Percentiles rank a stretch among this genome's conserved stretches.
Evolutionary conservation across 345 rosid species (phyloP).

Genomic region (Dimocarpus longan): DNA sequence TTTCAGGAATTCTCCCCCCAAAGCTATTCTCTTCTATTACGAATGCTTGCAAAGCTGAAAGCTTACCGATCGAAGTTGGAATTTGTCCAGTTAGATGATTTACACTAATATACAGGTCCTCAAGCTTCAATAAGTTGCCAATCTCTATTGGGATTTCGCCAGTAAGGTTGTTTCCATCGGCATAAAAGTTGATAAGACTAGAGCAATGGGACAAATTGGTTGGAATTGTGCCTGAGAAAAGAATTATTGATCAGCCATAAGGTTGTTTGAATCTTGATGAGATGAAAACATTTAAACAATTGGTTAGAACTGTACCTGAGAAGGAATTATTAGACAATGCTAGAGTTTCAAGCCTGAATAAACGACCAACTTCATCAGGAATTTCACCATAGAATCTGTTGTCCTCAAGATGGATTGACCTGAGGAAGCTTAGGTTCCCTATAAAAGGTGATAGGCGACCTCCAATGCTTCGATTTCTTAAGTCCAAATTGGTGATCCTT

Average conservation of each 20-base stretch:
- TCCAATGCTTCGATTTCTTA: not conserved
- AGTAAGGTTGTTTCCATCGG: not conserved
- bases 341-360: constrained; percentile 7
- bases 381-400: constrained; percentile 9
- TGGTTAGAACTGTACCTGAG: not conserved
- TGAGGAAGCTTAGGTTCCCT: constrained; percentile 33
- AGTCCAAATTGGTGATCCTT: constrained; percentile 13
- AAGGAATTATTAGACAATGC: not conserved
- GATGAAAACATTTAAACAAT: not conserved
- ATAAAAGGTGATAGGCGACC: constrained; percentile 23
- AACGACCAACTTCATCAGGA: constrained; percentile 17
- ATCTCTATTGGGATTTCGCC: constrained; percentile 23
- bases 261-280: not conserved
- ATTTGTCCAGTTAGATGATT: constrained; percentile 24
- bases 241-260: not conserved
- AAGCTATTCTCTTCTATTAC: accelerated
- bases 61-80: constrained; percentile 15
- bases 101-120: accelerated
- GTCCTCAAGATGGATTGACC: not conserved
- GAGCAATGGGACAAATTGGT: constrained; percentile 22
- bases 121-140: constrained; percentile 17
- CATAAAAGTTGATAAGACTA: not conserved
- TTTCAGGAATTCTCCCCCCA: not conserved
- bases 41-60: not conserved
- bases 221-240: not conserved